Percentiles rank a stretch among this genome's conserved stretches.
Conservation (phyloP, 495 filamentous ascomycete genomes). For the Aspergillus baeticus region DNA sequence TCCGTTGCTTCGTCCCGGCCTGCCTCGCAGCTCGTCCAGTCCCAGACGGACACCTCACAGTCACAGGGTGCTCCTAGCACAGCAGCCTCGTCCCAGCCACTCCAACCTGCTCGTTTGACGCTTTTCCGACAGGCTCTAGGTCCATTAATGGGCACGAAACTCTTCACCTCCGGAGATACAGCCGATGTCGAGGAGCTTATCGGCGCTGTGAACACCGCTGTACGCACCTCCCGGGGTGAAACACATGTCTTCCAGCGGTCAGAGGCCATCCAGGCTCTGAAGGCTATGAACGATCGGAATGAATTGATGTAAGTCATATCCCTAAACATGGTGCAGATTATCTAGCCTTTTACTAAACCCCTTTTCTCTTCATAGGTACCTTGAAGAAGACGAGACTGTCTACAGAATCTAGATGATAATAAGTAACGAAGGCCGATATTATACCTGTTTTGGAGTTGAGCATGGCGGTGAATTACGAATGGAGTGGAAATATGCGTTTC, state of each 20-base stretch:
- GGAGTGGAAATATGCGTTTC: neutral
- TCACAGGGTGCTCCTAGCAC: conserved; percentile 34
- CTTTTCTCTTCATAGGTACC: conserved; percentile 38
- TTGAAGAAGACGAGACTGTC: conserved; percentile 51
- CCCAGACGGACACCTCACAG: conserved; percentile 54
- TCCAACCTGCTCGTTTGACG: conserved; percentile 62
- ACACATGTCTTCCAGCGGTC: conserved; percentile 58
- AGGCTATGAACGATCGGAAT: conserved; percentile 77
- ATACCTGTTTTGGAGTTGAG: neutral
- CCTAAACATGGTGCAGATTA: too few species aligned
- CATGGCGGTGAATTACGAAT: neutral
- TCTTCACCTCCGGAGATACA: conserved; percentile 76
- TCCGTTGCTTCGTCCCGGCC: conserved; percentile 66
- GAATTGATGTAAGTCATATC: conserved; percentile 79
- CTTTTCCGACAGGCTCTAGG: conserved; percentile 80
- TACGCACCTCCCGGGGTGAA: conserved; percentile 46
- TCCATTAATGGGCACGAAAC: conserved; percentile 67
- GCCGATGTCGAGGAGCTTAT: conserved; percentile 74
- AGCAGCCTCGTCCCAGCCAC: conserved; percentile 32
- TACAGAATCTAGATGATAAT: conserved; percentile 42
- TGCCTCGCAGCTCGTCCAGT: conserved; percentile 62
- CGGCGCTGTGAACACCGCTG: conserved; percentile 70
- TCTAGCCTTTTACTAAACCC: conserved; percentile 8
- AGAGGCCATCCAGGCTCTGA: conserved; percentile 76
- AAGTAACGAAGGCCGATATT: neutral